Evolutionary conservation across 1,139 yeast species (phyloP).

Genomic region (Blastobotrys raffinosifermentans): DNA sequence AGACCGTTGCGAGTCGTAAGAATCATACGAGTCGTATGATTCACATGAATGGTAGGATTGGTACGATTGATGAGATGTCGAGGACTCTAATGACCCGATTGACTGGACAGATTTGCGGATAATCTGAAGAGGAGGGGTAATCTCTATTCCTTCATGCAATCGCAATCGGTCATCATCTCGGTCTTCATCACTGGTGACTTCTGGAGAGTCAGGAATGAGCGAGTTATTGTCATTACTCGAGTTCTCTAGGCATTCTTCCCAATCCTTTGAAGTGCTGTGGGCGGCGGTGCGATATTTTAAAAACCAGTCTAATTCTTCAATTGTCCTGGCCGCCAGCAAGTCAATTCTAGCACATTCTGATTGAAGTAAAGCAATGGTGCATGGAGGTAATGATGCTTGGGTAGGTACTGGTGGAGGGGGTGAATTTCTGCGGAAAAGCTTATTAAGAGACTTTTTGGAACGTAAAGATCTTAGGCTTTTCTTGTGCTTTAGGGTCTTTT

Average conservation of each 20-base stretch:
- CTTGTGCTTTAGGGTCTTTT: neutral
- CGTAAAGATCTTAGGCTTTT: neutral
- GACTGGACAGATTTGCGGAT: neutral
- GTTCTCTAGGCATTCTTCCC: constrained; percentile 5
- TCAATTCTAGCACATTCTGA: constrained; percentile 57
- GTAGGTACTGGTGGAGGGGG: no score
- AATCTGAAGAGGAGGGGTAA: no score
- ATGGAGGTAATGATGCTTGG: no score
- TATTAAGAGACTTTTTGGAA: neutral
- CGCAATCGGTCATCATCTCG: neutral
- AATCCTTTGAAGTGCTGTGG: constrained; percentile 5
- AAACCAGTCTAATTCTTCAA: constrained; percentile 56
- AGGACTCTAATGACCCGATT: neutral
- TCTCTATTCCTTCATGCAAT: neutral
- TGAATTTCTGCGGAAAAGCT: neutral
- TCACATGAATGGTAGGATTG: constrained; percentile 8
- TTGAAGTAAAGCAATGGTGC: no score
- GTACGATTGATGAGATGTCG: neutral
- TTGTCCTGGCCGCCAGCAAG: constrained; percentile 68
- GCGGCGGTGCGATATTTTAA: constrained; percentile 14
- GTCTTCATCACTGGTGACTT: neutral
- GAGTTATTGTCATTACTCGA: neutral
- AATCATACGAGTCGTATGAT: constrained; percentile 19
- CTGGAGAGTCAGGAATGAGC: constrained; percentile 3
- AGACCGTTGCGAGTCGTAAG: constrained; percentile 20